Percentiles rank a stretch among this genome's conserved stretches.
Evolutionary conservation across 106 monocot species (phyloP).

Genomic region (Alisma plantagoaquatica): DNA sequence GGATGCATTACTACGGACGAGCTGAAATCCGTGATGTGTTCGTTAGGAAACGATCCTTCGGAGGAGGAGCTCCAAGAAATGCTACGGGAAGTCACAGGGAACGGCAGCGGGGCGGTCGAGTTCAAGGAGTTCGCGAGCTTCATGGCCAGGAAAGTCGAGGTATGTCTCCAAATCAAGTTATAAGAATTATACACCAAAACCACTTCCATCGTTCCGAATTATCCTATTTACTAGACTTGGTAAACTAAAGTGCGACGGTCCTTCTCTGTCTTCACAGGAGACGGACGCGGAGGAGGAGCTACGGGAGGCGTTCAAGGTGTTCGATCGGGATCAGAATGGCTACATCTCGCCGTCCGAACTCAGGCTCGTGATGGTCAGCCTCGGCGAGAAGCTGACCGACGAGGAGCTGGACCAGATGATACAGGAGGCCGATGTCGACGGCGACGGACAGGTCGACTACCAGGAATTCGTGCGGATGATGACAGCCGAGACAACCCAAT

Average conservation of each 20-base stretch:
- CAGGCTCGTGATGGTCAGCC: conserved; percentile 8
- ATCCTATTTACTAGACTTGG: neutral
- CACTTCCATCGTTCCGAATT: neutral
- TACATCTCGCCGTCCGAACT: conserved; percentile 12
- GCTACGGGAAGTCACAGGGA: neutral
- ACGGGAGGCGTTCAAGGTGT: conserved; percentile 12
- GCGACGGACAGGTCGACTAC: conserved; percentile 40
- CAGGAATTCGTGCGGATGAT: conserved; percentile 40
- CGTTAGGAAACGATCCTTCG: neutral
- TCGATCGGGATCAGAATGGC: conserved; percentile 16
- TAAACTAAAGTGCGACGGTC: too few species aligned
- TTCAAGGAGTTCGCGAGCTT: neutral
- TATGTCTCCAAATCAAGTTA: too few species aligned
- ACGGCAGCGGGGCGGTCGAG: neutral
- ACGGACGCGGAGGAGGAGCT: conserved; percentile 6
- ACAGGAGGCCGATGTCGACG: too few species aligned
- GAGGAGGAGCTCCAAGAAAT: conserved; percentile 2
- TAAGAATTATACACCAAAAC: too few species aligned
- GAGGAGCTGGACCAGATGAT: too few species aligned
- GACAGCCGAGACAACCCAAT: conserved; percentile 12
- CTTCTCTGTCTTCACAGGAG: neutral
- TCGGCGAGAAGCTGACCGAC: too few species aligned
- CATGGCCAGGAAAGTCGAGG: conserved; percentile 2
- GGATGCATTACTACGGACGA: conserved; percentile 16
- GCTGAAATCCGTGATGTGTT: neutral